A percentile compares a stretch with the other conserved stretches of the same genome.
Conservation (phyloP, 2,329 filamentous ascomycete species). For the Pyrenophora tritici-repentis region DNA sequence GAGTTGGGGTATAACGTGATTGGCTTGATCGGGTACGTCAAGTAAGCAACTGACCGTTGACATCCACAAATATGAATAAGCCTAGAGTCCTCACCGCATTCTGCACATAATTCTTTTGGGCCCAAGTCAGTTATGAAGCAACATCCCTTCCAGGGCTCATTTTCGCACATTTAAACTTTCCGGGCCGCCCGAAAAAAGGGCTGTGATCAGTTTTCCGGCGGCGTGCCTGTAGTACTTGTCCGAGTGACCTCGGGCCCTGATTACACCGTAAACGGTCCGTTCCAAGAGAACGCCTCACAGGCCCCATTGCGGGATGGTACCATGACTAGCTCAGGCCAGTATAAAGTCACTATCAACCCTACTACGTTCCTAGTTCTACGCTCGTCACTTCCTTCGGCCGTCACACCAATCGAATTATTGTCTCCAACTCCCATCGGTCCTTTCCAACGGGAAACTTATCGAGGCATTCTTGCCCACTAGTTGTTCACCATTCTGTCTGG, state of each 20-base stretch:
- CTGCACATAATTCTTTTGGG: neutral
- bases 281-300: conserved; percentile 12
- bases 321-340: conserved; percentile 12
- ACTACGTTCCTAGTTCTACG: neutral
- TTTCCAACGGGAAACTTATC: too few species aligned
- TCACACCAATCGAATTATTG: neutral
- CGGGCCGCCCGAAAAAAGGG: conserved; percentile 3
- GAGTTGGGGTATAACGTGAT: conserved; percentile 6
- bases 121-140: neutral
- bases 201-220: conserved; percentile 11
- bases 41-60: conserved; percentile 21
- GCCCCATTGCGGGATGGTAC: conserved; percentile 8
- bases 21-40: conserved; percentile 5
- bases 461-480: neutral
- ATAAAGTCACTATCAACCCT: conserved; percentile 14
- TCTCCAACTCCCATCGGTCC: neutral
- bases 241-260: conserved; percentile 14
- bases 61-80: conserved; percentile 11
- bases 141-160: neutral
- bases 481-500: neutral
- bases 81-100: conserved; percentile 10
- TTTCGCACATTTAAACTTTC: neutral
- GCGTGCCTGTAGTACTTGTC: conserved; percentile 2
- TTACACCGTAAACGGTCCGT: conserved; percentile 13
- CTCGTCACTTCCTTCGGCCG: neutral